Conservation (phyloP, 73 alveolate genomes). For the Effrenium voratum region DNA sequence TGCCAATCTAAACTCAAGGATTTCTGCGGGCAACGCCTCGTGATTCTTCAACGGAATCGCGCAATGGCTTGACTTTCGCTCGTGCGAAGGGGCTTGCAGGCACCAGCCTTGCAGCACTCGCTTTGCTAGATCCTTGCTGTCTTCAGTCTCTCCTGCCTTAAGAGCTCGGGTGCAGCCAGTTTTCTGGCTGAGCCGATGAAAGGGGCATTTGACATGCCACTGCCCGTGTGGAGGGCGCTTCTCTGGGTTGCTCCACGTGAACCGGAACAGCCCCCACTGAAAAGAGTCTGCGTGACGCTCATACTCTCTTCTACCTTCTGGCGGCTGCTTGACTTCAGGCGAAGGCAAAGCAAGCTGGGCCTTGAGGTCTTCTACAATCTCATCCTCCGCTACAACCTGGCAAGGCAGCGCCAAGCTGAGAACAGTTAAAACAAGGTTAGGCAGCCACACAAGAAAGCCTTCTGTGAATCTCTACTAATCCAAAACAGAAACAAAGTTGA, state of each 20-base stretch:
- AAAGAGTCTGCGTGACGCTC: background rate
- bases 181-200: background rate
- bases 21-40: background rate
- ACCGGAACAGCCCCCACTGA: background rate
- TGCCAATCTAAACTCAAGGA: background rate
- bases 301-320: too few species aligned
- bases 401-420: too few species aligned
- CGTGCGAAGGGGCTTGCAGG: background rate
- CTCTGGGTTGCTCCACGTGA: background rate
- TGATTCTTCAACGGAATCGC: background rate
- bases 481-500: too few species aligned
- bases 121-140: background rate
- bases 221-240: background rate
- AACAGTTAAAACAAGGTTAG: too few species aligned
- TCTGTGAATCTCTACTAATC: too few species aligned
- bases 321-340: too few species aligned
- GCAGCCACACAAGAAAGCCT: too few species aligned
- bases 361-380: too few species aligned
- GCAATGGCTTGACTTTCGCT: background rate
- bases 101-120: background rate
- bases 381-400: too few species aligned
- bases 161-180: background rate
- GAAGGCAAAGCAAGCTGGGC: too few species aligned
- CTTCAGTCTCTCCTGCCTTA: background rate
- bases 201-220: background rate